Evolutionary conservation across 2,329 filamentous ascomycete species (phyloP).

Genomic region (Fusarium guadeloupense): DNA sequence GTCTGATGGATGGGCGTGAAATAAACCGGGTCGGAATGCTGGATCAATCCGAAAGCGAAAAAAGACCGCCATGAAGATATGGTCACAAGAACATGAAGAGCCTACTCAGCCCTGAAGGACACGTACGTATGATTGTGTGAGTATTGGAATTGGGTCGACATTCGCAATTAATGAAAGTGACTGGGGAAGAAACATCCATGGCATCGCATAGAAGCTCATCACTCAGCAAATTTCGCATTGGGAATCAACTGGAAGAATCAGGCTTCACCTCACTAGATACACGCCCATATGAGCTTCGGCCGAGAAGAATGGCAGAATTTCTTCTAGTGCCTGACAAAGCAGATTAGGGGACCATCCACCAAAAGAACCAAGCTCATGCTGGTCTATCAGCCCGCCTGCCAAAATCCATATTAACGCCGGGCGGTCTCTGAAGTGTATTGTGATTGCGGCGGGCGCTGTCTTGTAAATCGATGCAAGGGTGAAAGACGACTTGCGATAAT

Average conservation of each 20-base stretch:
- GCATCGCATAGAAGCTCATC: conserved; percentile 30
- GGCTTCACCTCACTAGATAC: conserved; percentile 15
- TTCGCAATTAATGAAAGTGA: not conserved
- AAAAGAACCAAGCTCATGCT: conserved; percentile 13
- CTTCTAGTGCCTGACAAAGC: conserved; percentile 27
- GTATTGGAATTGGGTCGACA: not conserved
- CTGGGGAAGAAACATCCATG: not conserved
- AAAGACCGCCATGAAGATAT: conserved; percentile 12
- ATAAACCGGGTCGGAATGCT: conserved; percentile 25
- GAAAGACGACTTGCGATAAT: not conserved
- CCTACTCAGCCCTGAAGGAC: not conserved
- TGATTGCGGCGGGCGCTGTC: conserved; percentile 10
- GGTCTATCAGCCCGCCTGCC: not conserved
- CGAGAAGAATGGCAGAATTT: conserved; percentile 13
- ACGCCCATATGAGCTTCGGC: conserved; percentile 23
- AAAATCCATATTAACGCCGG: conserved; percentile 9
- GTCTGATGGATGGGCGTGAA: conserved; percentile 14
- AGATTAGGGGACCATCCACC: conserved; percentile 31
- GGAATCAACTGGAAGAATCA: conserved; percentile 29
- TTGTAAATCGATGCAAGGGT: not conserved
- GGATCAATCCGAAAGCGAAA: conserved; percentile 35
- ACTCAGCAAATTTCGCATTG: conserved; percentile 31
- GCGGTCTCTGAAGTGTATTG: conserved; percentile 9
- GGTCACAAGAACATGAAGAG: conserved; percentile 16
- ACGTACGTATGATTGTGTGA: not conserved